A percentile compares a stretch with the other conserved stretches of the same genome.
Conservation (phyloP, 2,329 filamentous ascomycete genomes). For the Exophiala oligosperma region DNA sequence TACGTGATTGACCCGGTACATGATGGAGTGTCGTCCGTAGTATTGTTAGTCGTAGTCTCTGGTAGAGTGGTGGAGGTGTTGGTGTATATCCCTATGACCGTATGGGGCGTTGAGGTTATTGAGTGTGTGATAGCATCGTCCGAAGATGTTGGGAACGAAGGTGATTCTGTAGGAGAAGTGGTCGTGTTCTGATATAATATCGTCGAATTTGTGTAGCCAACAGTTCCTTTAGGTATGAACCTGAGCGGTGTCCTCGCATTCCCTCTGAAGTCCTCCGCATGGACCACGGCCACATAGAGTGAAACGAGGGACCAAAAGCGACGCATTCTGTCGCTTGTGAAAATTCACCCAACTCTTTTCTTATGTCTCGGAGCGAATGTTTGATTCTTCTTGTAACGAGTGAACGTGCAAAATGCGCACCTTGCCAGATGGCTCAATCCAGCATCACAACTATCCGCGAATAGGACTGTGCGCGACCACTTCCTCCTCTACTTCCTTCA, state of each 20-base stretch:
- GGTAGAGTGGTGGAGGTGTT: not conserved
- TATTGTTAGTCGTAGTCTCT: not conserved
- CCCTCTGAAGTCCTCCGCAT: constrained; percentile 3
- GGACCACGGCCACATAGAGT: constrained; percentile 1
- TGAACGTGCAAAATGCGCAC: constrained; percentile 1
- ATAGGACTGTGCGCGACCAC: not conserved
- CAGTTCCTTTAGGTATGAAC: constrained; percentile 2
- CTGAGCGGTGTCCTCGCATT: constrained; percentile 5
- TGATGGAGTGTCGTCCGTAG: constrained; percentile 9
- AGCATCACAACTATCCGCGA: not conserved
- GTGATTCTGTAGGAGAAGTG: not conserved
- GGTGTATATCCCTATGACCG: constrained; percentile 2
- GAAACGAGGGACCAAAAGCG: constrained; percentile 10
- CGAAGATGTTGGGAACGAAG: not conserved
- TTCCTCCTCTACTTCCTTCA: not conserved
- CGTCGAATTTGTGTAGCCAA: constrained; percentile 15
- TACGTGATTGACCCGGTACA: constrained; percentile 26
- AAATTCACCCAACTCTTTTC: constrained; percentile 2
- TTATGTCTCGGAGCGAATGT: constrained; percentile 7
- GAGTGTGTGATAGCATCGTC: not conserved
- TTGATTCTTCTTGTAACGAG: not conserved
- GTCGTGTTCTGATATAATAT: not conserved
- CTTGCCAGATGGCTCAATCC: not conserved
- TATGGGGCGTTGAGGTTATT: not conserved
- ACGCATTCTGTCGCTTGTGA: constrained; percentile 9